A percentile compares a stretch with the other conserved stretches of the same genome.
Evolutionary conservation across 2,329 filamentous ascomycete species (phyloP).

Genomic region (Lachnum nothofagi): DNA sequence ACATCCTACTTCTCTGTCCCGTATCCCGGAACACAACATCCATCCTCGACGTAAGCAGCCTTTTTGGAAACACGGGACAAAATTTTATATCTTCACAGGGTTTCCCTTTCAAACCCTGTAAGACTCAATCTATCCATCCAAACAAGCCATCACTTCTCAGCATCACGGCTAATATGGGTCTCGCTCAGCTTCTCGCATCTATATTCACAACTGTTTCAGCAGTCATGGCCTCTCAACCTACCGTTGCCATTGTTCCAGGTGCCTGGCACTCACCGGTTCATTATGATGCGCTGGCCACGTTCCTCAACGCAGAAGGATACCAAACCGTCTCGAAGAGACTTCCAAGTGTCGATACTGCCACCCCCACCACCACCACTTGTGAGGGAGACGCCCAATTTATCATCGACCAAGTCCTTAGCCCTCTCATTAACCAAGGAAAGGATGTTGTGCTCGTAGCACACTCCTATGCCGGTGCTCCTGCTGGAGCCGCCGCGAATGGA

Average conservation of each 20-base stretch:
- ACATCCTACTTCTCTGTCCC: too few species aligned
- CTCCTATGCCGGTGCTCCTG: conserved; percentile 3
- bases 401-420: neutral
- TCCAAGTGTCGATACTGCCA: neutral
- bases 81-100: too few species aligned
- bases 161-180: neutral
- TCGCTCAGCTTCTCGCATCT: neutral
- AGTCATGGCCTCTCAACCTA: neutral
- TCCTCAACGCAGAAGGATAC: neutral
- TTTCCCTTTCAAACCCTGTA: too few species aligned
- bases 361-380: neutral
- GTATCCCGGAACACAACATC: too few species aligned
- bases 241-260: conserved; percentile 4
- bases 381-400: neutral
- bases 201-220: neutral
- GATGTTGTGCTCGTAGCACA: conserved; percentile 8
- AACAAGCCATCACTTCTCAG: neutral
- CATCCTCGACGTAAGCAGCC: too few species aligned
- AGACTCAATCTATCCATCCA: too few species aligned
- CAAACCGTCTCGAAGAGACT: neutral
- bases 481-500: neutral
- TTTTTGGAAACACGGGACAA: too few species aligned
- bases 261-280: conserved; percentile 3
- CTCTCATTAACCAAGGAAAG: neutral
- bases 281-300: neutral